A percentile compares a stretch with the other conserved stretches of the same genome.
These are phyloP conservation scores for Salmacisia buchloeana DNA, from an alignment of 1,284 basidiomycete genomes.

Conservation along the genomic window DNA sequence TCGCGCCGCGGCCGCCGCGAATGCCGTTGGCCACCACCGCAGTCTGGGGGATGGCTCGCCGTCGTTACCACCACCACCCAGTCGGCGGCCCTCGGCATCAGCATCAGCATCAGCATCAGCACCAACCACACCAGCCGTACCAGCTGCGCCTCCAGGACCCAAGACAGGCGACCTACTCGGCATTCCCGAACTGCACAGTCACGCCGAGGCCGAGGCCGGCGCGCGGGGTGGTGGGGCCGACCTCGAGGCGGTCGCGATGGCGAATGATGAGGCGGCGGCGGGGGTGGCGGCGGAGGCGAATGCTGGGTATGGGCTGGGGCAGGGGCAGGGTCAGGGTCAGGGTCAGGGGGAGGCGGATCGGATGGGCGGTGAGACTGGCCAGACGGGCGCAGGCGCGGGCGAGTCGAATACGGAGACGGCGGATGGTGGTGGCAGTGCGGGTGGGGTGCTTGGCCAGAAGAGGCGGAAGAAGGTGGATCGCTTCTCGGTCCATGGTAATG, in stretches of 20 bases:
- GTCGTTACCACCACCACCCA: too few species aligned
- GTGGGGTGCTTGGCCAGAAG: not conserved
- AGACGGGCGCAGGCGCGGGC: too few species aligned
- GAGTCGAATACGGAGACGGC: too few species aligned
- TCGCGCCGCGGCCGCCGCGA: too few species aligned
- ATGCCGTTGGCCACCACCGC: too few species aligned
- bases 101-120: not conserved
- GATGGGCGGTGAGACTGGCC: too few species aligned
- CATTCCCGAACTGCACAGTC: slow-evolving; percentile 35
- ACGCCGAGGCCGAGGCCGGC: not conserved
- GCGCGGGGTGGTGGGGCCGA: not conserved
- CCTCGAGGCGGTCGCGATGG: not conserved
- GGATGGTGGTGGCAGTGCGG: not conserved
- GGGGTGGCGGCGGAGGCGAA: not conserved
- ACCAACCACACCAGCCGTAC: not conserved
- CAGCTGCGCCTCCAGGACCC: slow-evolving; percentile 5
- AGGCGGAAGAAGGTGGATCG: slow-evolving; percentile 23
- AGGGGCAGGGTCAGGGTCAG: not conserved
- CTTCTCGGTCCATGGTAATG: slow-evolving; percentile 29
- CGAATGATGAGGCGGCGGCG: slow-evolving; percentile 1
- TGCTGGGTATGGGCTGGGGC: not conserved
- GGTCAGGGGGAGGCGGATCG: too few species aligned
- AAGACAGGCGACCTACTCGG: slow-evolving; percentile 45
- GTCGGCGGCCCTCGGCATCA: too few species aligned
- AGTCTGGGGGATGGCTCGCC: too few species aligned